A percentile compares a stretch with the other conserved stretches of the same genome.
Evolutionary conservation across 1,284 basidiomycete species (phyloP).

Genomic region (Golubevia sp.): DNA sequence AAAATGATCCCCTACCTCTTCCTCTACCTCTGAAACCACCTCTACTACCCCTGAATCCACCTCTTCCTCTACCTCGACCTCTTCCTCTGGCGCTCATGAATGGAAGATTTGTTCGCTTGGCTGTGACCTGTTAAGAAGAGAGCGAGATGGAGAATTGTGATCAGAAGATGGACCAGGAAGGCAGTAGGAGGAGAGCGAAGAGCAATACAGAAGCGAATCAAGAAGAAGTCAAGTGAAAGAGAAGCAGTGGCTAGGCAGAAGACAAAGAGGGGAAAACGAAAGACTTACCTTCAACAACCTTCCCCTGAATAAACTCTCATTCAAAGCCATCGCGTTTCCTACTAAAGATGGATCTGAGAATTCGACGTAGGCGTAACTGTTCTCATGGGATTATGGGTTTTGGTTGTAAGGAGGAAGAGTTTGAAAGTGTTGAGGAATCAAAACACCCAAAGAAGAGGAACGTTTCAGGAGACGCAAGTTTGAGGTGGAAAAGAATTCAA

Average conservation of each 20-base stretch:
- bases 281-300: slow-evolving; percentile 81
- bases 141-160: not conserved
- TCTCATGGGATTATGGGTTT: not conserved
- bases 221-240: too few species aligned
- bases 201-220: not conserved
- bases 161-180: not conserved
- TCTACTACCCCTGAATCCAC: slow-evolving; percentile 13
- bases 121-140: slow-evolving; percentile 28
- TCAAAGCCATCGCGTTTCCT: slow-evolving; percentile 89
- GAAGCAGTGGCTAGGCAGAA: too few species aligned
- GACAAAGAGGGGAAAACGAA: too few species aligned
- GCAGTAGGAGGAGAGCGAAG: not conserved
- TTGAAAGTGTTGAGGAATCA: not conserved
- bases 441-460: not conserved
- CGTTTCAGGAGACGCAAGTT: not conserved
- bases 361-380: slow-evolving; percentile 96
- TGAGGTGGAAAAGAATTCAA: not conserved
- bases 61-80: slow-evolving; percentile 49
- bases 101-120: slow-evolving; percentile 59
- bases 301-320: slow-evolving; percentile 92
- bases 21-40: slow-evolving; percentile 13
- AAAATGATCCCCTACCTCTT: slow-evolving; percentile 10
- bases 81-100: slow-evolving; percentile 43
- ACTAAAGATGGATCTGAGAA: slow-evolving; percentile 94
- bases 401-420: not conserved